Evolutionary conservation across 225 moss, liverwort and hornwort genomes (phyloP).

Genomic region (Pseudisothecium myosuroides): DNA sequence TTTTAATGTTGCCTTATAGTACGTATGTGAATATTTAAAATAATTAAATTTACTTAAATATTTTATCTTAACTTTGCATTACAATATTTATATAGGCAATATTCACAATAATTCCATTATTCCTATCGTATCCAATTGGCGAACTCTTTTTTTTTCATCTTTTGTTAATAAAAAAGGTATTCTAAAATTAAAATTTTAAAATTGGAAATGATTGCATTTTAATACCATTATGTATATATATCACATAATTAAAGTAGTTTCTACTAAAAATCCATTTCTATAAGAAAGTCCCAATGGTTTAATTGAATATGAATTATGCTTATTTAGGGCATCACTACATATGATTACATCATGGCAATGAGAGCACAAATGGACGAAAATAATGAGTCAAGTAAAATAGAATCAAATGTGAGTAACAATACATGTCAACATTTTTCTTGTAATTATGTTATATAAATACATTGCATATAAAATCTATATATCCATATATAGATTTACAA

Average conservation of each 20-base stretch:
- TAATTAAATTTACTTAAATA: background rate
- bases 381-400: background rate
- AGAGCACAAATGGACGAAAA: background rate
- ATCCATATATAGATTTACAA: too few species aligned
- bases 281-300: fast-evolving
- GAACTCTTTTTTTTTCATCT: slow-evolving; percentile 4
- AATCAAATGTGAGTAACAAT: background rate
- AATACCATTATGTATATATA: too few species aligned
- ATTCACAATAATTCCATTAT: background rate
- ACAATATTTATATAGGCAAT: background rate
- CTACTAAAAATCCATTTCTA: too few species aligned
- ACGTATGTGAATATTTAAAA: background rate
- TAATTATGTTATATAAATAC: too few species aligned
- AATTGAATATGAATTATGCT: background rate
- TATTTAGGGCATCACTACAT: background rate
- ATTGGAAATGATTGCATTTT: too few species aligned
- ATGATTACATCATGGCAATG: background rate
- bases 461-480: too few species aligned
- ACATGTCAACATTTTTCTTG: too few species aligned
- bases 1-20: too few species aligned
- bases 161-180: background rate
- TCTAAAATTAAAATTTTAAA: background rate
- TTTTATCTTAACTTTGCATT: background rate
- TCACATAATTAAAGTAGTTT: too few species aligned
- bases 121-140: background rate